Conservation (phyloP, 345 rosid genomes). For the Hibiscus mutabilis region DNA sequence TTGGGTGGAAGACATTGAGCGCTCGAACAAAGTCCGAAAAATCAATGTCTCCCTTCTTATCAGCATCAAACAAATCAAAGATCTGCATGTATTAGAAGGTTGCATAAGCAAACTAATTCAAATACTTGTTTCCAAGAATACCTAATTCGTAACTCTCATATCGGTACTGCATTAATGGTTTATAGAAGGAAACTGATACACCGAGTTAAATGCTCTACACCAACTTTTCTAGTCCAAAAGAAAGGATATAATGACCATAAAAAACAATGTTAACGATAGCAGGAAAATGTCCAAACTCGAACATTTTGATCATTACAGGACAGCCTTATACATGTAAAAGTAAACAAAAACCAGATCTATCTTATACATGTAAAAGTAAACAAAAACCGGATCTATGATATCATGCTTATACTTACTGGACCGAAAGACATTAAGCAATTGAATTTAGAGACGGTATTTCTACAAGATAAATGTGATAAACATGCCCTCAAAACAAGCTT, state of each 20-base stretch:
- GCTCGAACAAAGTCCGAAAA: constrained; percentile 93
- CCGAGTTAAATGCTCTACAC: background rate
- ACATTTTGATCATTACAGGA: background rate
- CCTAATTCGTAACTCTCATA: background rate
- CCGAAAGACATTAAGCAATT: background rate
- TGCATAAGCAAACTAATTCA: background rate
- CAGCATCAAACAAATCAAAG: constrained; percentile 90
- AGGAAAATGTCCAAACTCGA: background rate
- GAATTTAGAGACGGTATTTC: background rate
- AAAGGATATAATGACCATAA: too few species aligned
- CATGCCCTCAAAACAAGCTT: background rate
- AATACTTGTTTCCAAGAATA: background rate
- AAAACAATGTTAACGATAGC: background rate
- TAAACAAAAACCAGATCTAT: background rate
- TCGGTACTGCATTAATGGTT: background rate
- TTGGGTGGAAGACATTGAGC: constrained; percentile 90
- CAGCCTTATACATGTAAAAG: background rate
- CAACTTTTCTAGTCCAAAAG: background rate
- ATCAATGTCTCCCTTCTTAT: constrained; percentile 85
- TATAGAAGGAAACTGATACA: background rate
- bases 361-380: background rate
- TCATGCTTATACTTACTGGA: background rate
- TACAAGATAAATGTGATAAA: background rate
- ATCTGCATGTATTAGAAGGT: constrained; percentile 43
- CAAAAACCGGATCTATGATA: background rate